phyloP scores from a whole-genome alignment of 805 yeast genomes.

The Wickerhamomyces chambardii region DNA sequence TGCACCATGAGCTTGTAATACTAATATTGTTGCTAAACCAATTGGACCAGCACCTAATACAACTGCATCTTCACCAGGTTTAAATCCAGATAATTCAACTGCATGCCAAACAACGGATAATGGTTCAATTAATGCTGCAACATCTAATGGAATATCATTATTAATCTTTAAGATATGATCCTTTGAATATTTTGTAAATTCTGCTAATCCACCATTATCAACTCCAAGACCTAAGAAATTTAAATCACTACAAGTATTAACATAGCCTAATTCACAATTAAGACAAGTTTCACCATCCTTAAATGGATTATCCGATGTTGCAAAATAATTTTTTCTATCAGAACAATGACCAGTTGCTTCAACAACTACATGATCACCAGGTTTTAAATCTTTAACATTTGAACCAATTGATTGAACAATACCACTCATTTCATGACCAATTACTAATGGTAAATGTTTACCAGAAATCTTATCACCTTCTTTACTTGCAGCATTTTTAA shows the following conservation, averaged over 20 bases:
- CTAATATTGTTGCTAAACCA: constrained; percentile 50
- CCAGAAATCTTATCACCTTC: constrained; percentile 1
- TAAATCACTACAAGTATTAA: constrained; percentile 35
- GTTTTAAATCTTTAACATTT: constrained; percentile 34
- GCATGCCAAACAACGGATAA: constrained; percentile 55
- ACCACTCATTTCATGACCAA: constrained; percentile 52
- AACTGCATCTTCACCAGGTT: constrained; percentile 35
- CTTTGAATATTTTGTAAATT: constrained; percentile 29
- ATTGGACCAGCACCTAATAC: constrained; percentile 58
- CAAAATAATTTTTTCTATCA: constrained; percentile 23
- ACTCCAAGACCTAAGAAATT: constrained; percentile 42
- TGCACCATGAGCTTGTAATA: constrained; percentile 38
- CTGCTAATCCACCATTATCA: constrained; percentile 38
- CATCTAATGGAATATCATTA: constrained; percentile 34
- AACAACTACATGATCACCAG: constrained; percentile 46
- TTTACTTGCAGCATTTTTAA: constrained; percentile 25
- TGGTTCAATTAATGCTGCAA: constrained; percentile 51
- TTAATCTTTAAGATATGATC: constrained; percentile 30
- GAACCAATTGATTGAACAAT: constrained; percentile 39
- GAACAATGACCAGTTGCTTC: constrained; percentile 37
- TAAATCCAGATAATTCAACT: constrained; percentile 32
- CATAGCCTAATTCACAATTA: constrained; percentile 32
- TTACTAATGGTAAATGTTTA: constrained; percentile 36
- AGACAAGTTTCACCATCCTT: constrained; percentile 23
- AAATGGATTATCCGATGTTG: constrained; percentile 15